Conservation (phyloP, 495 filamentous ascomycete genomes). For the Podospora tetraspora region DNA sequence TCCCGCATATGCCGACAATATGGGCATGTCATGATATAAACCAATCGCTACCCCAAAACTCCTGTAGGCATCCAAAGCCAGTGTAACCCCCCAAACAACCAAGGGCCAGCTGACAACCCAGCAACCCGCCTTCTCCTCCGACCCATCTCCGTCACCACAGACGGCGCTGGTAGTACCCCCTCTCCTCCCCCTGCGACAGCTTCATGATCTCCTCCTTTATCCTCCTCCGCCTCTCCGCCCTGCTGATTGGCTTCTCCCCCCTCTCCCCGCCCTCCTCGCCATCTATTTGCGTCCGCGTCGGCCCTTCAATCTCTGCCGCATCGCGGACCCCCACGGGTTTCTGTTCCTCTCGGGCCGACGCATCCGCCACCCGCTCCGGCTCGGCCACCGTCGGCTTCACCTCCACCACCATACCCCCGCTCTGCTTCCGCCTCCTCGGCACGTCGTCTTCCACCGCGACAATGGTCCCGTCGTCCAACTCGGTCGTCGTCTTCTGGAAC, state of each 20-base stretch:
- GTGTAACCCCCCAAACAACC: background rate
- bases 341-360: background rate
- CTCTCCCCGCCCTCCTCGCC: slow-evolving; percentile 15
- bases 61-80: background rate
- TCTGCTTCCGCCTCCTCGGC: background rate
- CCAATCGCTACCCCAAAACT: background rate
- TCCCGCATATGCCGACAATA: background rate
- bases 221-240: slow-evolving; percentile 42
- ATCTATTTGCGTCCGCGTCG: slow-evolving; percentile 4
- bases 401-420: slow-evolving; percentile 21
- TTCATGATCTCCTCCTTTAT: slow-evolving; percentile 49
- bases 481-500: slow-evolving; percentile 30
- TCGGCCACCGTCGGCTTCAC: slow-evolving; percentile 29
- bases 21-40: background rate
- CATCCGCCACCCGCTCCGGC: slow-evolving; percentile 14
- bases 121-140: background rate
- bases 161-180: slow-evolving; percentile 43
- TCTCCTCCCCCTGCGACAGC: slow-evolving; percentile 35
- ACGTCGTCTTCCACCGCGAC: slow-evolving; percentile 25
- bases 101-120: background rate
- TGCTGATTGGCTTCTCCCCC: slow-evolving; percentile 34
- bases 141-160: slow-evolving; percentile 32
- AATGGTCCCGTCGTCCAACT: slow-evolving; percentile 35
- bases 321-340: background rate
- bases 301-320: background rate